phyloP scores from a whole-genome alignment of 129 eudicot genomes.

The Dittrichia graveolens region DNA sequence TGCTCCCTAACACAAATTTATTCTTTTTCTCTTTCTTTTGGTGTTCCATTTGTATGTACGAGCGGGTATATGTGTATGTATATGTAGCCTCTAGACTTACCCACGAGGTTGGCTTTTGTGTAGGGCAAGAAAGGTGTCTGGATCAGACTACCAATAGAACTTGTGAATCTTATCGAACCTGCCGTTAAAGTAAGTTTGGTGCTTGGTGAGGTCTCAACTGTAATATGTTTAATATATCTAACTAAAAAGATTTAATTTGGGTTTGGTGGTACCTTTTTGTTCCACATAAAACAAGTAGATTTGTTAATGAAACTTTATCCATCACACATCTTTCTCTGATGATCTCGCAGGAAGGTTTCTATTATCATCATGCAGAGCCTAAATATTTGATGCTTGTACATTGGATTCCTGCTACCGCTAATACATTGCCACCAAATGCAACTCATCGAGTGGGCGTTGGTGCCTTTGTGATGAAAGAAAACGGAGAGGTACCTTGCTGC shows the following conservation, averaged over 20 bases:
- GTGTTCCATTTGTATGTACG: too few species aligned
- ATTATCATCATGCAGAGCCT: constrained; percentile 68
- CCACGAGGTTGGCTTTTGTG: constrained; percentile 8
- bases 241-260: too few species aligned
- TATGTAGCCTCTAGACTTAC: background rate
- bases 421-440: constrained; percentile 60
- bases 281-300: background rate
- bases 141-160: constrained; percentile 76
- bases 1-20: too few species aligned
- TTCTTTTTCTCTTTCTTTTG: too few species aligned
- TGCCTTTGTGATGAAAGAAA: constrained; percentile 58
- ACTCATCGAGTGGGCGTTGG: constrained; percentile 65
- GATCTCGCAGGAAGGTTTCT: constrained; percentile 55
- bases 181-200: constrained; percentile 55
- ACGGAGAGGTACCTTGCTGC: constrained; percentile 44
- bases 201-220: too few species aligned
- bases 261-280: background rate
- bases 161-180: constrained; percentile 67
- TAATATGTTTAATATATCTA: too few species aligned
- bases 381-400: constrained; percentile 58
- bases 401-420: constrained; percentile 54
- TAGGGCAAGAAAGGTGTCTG: constrained; percentile 80
- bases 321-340: background rate
- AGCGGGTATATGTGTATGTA: background rate
- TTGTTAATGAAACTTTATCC: background rate